These are phyloP conservation scores for Onygenales sp. DNA, from an alignment of 2,329 filamentous ascomycete genomes.

Conservation along the genomic window DNA sequence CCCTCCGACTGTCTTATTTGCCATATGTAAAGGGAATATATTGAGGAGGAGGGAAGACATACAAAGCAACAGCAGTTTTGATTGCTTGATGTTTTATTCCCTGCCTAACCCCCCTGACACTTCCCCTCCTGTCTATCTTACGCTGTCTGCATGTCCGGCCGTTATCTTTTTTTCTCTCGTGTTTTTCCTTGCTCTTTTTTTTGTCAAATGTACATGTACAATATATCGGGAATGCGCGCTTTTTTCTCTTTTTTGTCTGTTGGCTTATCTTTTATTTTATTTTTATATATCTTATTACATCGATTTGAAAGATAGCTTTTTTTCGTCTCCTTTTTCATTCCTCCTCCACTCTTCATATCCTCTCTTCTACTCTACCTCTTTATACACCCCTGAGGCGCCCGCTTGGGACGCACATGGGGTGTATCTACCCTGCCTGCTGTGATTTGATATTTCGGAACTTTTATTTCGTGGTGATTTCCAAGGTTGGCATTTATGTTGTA, in stretches of 20 bases:
- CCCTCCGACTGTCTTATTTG: not conserved
- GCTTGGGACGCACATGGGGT: too few relatives aligned
- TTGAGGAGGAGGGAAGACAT: not conserved
- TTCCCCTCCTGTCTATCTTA: not conserved
- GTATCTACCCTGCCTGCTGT: too few relatives aligned
- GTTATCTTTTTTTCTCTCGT: not conserved
- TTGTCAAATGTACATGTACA: constrained; percentile 1
- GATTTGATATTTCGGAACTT: too few relatives aligned
- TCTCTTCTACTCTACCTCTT: too few relatives aligned
- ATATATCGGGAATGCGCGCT: not conserved
- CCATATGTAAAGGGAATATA: not conserved
- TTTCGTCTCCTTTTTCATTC: not conserved
- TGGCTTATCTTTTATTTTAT: too few relatives aligned
- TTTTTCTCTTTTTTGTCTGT: not conserved
- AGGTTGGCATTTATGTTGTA: too few relatives aligned
- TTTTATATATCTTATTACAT: not conserved
- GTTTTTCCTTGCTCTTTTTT: not conserved
- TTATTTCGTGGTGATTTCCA: too few relatives aligned
- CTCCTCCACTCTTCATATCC: too few relatives aligned
- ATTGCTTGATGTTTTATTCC: not conserved
- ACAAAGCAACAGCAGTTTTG: not conserved
- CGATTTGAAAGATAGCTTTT: not conserved
- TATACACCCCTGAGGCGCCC: too few relatives aligned
- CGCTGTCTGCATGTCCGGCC: not conserved
- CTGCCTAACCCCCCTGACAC: too few relatives aligned